Base-by-base conservation (phyloP, 768 basidiomycete species). In the Steccherinum ochraceum region DNA sequence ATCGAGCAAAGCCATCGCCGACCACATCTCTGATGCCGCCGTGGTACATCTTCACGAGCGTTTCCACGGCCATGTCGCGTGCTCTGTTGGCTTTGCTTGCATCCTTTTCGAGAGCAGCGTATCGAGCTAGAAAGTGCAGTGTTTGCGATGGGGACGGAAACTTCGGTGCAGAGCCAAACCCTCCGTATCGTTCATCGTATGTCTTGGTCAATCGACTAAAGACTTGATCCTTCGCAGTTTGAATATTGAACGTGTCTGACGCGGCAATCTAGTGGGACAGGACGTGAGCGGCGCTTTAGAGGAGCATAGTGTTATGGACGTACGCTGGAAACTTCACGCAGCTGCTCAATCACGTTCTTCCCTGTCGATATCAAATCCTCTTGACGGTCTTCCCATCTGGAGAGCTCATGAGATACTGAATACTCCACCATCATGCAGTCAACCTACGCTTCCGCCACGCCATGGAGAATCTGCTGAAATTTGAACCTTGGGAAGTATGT, bases 1-100 rank as follows among this genome's bases (percentile, higher is more conserved):
- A 73, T 46, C 72, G 43, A 12, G 69, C 65, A 30, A 73, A 66
- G 3, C 72, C 72, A 11, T 64, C 64, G 1, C 71, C 72, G 1
- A 72, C 66, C 51, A 69, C 67, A 49, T 73, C 72, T 12, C 64
- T 61, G n/a, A 73, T 71, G 21, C 72, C 72, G 23, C 67, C 65
- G 19, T 58, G 51, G 48, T 57, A 63, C 19, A 63, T 63, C 51
- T 59, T 55, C 24, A 47, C 50, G 51, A 63, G 46, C 7, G 59
- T 59, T 4, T 49, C 39, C 4, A 58, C 59, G 1, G 59, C 59
- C 59, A 63, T 63, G 24, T 63, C 59, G 2, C 52, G 21, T 1
- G 61, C 59, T 0, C 18, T 24, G 16, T 50, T 30, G 19, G 56
- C 61, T n/a, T 48, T 40, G 11, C n/a, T 24, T 20, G 25, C 19